Base-by-base conservation (phyloP, 176 grass and related monocot species). In the Stipa capillata region DNA sequence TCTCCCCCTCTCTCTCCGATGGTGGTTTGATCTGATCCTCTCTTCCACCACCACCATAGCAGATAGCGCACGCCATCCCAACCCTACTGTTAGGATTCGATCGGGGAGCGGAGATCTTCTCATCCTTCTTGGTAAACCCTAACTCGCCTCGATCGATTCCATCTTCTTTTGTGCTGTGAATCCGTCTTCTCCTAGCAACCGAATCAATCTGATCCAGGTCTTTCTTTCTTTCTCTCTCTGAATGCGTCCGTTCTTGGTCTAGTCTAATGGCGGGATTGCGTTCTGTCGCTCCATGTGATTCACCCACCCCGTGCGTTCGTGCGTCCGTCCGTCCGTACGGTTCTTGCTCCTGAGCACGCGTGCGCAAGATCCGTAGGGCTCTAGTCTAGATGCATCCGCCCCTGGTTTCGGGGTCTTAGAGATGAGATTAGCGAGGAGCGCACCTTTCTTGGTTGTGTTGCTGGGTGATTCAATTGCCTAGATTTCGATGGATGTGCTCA, bases 21-120 rank as follows among this genome's bases (percentile, higher is more conserved):
- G 80, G 69, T 18, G 15, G 61, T 84, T 84, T 77, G 82, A 84
- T 77, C 82, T 68, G 37, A 84, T 84, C 82, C 72, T 0, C 60
- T 17, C 17, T 24, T 21, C 39, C 20, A 14, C 60, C 29, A 2
- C 9, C 45, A 43, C 56, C n/a, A n/a, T n/a, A n/a, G n/a, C n/a
- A n/a, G n/a, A n/a, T n/a, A n/a, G n/a, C 76, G 21, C 75, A 48
- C 53, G 66, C 20, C 28, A 59, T 27, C 56, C 24, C 54, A 20
- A 0, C 8, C n/a, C n/a, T n/a, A n/a, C n/a, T n/a, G n/a, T n/a
- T n/a, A n/a, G n/a, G n/a, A n/a, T n/a, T n/a, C n/a, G n/a, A n/a
- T n/a, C n/a, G n/a, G n/a, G 28, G 40, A 60, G 2, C 29, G 67
- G 21, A 40, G 55, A 29, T 63, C 55, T 17, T 14, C 14, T 17